These are phyloP conservation scores for Maudiozyma saulgeensis DNA, from an alignment of 805 yeast genomes.

Conservation along the genomic window DNA sequence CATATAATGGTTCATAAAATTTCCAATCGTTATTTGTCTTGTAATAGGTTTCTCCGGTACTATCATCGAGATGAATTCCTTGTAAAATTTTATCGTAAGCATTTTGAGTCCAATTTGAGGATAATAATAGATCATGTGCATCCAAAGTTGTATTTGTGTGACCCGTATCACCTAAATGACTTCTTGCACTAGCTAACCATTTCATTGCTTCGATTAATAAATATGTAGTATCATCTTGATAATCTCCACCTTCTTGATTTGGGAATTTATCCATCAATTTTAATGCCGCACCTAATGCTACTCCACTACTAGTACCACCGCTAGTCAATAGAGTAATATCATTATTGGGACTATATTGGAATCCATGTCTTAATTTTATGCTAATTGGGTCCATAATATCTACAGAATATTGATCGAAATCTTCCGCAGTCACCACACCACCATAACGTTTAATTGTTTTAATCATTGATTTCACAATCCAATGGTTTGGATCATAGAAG, in stretches of 20 bases:
- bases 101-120: slow-evolving; percentile 47
- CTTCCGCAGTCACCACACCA: slow-evolving; percentile 59
- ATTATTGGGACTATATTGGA: slow-evolving; percentile 29
- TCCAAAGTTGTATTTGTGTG: background rate
- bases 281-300: slow-evolving; percentile 69
- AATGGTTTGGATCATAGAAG: slow-evolving; percentile 78
- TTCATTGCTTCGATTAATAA: slow-evolving; percentile 79
- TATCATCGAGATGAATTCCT: slow-evolving; percentile 5
- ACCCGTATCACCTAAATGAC: slow-evolving; percentile 64
- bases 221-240: slow-evolving; percentile 45
- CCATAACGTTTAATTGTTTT: slow-evolving; percentile 41
- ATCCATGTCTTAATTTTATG: slow-evolving; percentile 18
- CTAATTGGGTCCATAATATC: slow-evolving; percentile 32
- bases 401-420: slow-evolving; percentile 54
- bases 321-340: slow-evolving; percentile 44
- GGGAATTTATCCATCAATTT: slow-evolving; percentile 47
- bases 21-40: slow-evolving; percentile 56
- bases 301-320: slow-evolving; percentile 74
- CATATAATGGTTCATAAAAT: slow-evolving; percentile 71
- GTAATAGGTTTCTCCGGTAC: background rate
- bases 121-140: slow-evolving; percentile 22
- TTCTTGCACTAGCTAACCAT: slow-evolving; percentile 82
- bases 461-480: slow-evolving; percentile 55
- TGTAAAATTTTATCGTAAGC: slow-evolving; percentile 46
- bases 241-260: slow-evolving; percentile 36